Percentiles rank a stretch among this genome's conserved stretches.
Evolutionary conservation across 2,329 filamentous ascomycete genomes (phyloP).

Genomic region (Nemania sp.): DNA sequence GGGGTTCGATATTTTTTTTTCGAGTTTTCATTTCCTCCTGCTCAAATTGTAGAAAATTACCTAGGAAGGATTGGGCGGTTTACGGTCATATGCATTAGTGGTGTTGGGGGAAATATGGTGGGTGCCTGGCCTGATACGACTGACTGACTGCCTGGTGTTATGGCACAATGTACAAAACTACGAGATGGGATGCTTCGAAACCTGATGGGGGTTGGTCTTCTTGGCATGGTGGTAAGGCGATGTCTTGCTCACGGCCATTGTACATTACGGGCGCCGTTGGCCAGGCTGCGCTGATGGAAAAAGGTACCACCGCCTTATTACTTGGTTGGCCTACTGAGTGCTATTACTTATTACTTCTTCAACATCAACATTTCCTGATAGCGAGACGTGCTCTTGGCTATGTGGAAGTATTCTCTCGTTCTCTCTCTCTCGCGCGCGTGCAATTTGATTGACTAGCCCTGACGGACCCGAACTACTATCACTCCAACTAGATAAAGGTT

Average conservation of each 20-base stretch:
- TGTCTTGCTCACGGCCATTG: background rate
- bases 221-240: background rate
- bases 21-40: background rate
- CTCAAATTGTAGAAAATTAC: slow-evolving; percentile 22
- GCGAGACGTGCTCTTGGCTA: too few species aligned
- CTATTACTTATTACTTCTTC: background rate
- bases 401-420: too few species aligned
- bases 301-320: background rate
- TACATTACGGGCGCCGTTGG: background rate
- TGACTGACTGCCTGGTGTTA: background rate
- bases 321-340: background rate
- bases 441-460: too few species aligned
- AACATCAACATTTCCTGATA: background rate
- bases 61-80: slow-evolving; percentile 17
- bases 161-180: slow-evolving; percentile 11
- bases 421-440: too few species aligned
- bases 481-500: too few species aligned
- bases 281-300: background rate
- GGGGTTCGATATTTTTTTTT: background rate
- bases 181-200: background rate
- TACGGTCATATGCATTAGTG: slow-evolving; percentile 27
- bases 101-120: slow-evolving; percentile 21
- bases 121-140: slow-evolving; percentile 1
- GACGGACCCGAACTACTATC: too few species aligned
- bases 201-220: background rate